Base-by-base conservation (phyloP, 768 basidiomycete species). In the Hortiboletus campestris region DNA sequence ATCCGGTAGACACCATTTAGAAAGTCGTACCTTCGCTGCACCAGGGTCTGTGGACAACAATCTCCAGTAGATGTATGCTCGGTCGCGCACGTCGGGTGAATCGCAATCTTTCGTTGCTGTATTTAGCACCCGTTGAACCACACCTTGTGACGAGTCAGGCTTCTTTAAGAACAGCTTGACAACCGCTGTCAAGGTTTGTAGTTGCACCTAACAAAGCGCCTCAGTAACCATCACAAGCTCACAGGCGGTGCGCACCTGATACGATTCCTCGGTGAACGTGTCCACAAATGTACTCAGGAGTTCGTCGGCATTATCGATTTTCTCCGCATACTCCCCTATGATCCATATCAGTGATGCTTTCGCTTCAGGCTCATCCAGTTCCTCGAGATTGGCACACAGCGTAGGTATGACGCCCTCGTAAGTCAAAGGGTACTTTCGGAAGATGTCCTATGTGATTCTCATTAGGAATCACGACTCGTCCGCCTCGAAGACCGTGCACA, bases 321-420 rank as follows among this genome's bases (percentile, higher is more conserved):
- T 96, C 72, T 89, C 89, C 4, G 96, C 94, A 64, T 99, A 98
- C 75, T 98, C 94, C 53, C 96, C 96, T 62, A 98, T 94, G 64
- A 99, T 98, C 96, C 97, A 99, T 69, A 99, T 98, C 47, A 99
- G 78, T 3, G 95, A 95, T 1, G 95, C 92, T 68, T 98, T 98
- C 2, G 97, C 96, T 69, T 99, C 96, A 11, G 96, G 97, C 67
- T 99, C 97, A 65, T 98, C 96, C 32, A 99, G 77, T 64, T 97
- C 95, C 56, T 99, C 96, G 14, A 98, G 84, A 66, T 94, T 96
- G 2, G 91, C 86, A 64, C 95, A 99, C 14, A 99, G 75, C 1
- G 89, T 94, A 0, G 95, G 96, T 61, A 99, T 98, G 66, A 97
- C 88, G 19, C 94, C 95, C 73, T 99, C 96, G 68, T 98, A 99